Base-by-base conservation (phyloP, 352 stramenopile genomes). In the Phytophthora europaea region DNA sequence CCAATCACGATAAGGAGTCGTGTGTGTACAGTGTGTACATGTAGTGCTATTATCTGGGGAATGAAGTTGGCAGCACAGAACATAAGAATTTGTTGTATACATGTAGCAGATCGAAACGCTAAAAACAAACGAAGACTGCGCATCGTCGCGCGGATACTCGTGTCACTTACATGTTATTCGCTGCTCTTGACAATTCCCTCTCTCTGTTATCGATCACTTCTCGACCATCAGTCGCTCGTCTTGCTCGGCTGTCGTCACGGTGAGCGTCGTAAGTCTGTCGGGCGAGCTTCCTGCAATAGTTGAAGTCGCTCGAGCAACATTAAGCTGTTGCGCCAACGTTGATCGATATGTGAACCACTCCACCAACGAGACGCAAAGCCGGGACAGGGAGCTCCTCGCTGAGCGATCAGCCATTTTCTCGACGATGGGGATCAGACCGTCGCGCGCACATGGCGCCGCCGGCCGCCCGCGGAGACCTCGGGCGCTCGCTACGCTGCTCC, bases 381-480 rank as follows among this genome's bases (percentile, higher is more conserved):
- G 47, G 40, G 50, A 23, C 55, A 64, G 8, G 9, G 38, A 75
- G 65, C 47, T 71, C 36, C 10, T 43, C 10, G 40, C 28, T 58
- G 15, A 13, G 28, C 33, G 9, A 36, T 50, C 20, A 71, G 36
- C 40, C 43, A 67, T 72, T 75, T 56, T 78, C 61, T 61, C 53
- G 13, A 57, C 40, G 16, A 78, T 75, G 72, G 63, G 50, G 56
- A 67, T 75, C 28, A 75, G 65, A 58, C 71, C 60, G 71, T 66
- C 63, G 60, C 56, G 55, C 65, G 38, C 20, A 47, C 52, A 79
- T 71, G 51, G 54, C 47, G 28, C 34, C 33, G 10, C 43, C 28
- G 55, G n/a, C 34, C 7, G 47, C 57, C 20, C 38, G 56, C 51
- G 22, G 47, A 50, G 67, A 34, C 18, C 43, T 22, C 47, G 26